Base-by-base conservation (phyloP, 305 asterid species). In the Euphrasia arctica region DNA sequence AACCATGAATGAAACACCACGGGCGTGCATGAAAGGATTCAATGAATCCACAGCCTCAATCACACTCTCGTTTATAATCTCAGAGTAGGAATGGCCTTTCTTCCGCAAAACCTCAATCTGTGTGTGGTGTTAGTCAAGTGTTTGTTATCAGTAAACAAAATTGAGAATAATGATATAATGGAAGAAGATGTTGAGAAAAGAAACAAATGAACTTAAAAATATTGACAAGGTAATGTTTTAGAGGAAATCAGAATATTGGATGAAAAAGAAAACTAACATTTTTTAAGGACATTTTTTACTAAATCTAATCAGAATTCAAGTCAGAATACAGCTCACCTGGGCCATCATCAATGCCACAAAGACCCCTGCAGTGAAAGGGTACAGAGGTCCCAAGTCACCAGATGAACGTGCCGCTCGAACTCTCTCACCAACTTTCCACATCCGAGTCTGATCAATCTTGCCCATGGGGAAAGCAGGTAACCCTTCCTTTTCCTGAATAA, bases 401-500 rank as follows among this genome's bases (percentile, higher is more conserved):
- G 88, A 85, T 11, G 87, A 87, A 1, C 95, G 90, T 36, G 71
- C 63, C 2, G 95, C 85, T 32, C 96, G 74, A 4, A 91, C 98
- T 0, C 82, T 80, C 80, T 91, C 94, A 71, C 98, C 98, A 9
- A 91, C 94, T 61, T 78, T 91, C 98, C 96, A 91, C 96, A 91
- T 88, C 70, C 95, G 77, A 9, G 98, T 91, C 75, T 85, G 92
- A 52, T 91, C 98, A 64, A 91, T 91, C 59, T 91, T 91, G 58
- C 98, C 98, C 98, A 91, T 89, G 1, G 98, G 98, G 79, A 91
- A 91, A 66, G 98, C 88, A 58, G 96, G 98, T 63, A 91, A 65
- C 54, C 98, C 98, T 52, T 91, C 98, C 75, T 93, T 93, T 61
- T 90, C 98, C 98, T 91, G 83, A 28, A 49, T 10, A 6, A 22